Evolutionary conservation across 768 basidiomycete genomes (phyloP).

Genomic region (Boletales sp.): DNA sequence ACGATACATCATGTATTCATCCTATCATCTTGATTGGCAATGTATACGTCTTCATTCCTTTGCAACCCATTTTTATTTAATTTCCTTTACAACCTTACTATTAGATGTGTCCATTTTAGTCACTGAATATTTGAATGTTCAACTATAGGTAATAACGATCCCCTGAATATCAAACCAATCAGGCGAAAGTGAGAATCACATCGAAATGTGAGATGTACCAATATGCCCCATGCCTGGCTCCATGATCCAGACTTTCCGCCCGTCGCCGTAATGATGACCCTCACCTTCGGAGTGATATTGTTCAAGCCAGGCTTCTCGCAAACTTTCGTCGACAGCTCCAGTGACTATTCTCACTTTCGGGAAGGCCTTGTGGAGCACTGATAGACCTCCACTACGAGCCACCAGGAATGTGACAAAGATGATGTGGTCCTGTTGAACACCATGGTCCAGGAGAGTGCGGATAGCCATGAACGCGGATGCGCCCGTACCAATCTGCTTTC

Average conservation of each 20-base stretch:
- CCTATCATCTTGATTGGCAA: constrained; percentile 4
- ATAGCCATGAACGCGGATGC: constrained; percentile 95
- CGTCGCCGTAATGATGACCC: constrained; percentile 40
- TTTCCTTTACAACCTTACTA: constrained; percentile 6
- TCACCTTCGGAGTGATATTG: constrained; percentile 47
- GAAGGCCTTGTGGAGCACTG: constrained; percentile 77
- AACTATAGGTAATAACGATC: constrained; percentile 39
- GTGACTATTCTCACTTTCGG: constrained; percentile 82
- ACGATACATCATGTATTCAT: constrained; percentile 2
- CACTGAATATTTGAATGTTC: constrained; percentile 1
- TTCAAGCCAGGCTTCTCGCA: constrained; percentile 73
- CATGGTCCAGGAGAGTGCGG: constrained; percentile 89
- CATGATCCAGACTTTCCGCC: constrained; percentile 75
- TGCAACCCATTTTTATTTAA: constrained; percentile 7
- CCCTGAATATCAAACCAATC: constrained; percentile 20
- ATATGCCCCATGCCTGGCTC: constrained; percentile 89
- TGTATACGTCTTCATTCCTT: constrained; percentile 18
- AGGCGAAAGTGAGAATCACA: neutral
- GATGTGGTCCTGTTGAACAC: constrained; percentile 78
- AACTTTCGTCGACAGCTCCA: constrained; percentile 74
- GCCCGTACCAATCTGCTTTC: constrained; percentile 82
- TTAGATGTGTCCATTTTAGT: constrained; percentile 2
- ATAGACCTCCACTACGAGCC: constrained; percentile 75
- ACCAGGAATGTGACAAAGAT: constrained; percentile 90
- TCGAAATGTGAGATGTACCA: constrained; percentile 40